Evolutionary conservation across 2,329 filamentous ascomycete species (phyloP).

Genomic region (Meredithiella fracta): DNA sequence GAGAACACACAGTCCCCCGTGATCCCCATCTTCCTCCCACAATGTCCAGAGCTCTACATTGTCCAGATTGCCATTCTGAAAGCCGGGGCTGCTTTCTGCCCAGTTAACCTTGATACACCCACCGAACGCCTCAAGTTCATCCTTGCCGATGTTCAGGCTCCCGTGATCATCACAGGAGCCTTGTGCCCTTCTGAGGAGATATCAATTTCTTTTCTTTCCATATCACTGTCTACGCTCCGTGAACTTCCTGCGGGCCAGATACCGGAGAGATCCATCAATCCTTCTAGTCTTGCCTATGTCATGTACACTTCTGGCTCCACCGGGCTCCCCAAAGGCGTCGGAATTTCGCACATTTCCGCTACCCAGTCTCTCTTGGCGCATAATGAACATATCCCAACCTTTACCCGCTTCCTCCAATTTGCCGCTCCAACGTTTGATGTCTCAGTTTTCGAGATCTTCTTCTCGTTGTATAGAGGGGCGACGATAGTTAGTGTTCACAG

Average conservation of each 20-base stretch:
- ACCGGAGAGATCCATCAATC: background rate
- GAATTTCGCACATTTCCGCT: constrained; percentile 61
- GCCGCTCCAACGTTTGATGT: constrained; percentile 89
- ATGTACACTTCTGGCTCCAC: constrained; percentile 92
- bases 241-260: constrained; percentile 15
- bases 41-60: constrained; percentile 63
- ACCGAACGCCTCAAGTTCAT: constrained; percentile 66
- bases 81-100: constrained; percentile 72
- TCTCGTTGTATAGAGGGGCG: constrained; percentile 55
- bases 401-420: constrained; percentile 75
- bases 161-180: constrained; percentile 45
- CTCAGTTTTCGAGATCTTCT: constrained; percentile 89
- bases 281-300: constrained; percentile 55
- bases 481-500: constrained; percentile 61
- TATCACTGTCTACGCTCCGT: background rate
- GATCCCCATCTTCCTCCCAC: constrained; percentile 61
- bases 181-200: constrained; percentile 23
- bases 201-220: constrained; percentile 15
- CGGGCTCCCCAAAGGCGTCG: constrained; percentile 75
- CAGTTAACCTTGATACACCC: constrained; percentile 63
- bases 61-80: constrained; percentile 63
- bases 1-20: constrained; percentile 22
- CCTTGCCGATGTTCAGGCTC: constrained; percentile 55
- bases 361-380: constrained; percentile 74
- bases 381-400: constrained; percentile 56